Evolutionary conservation across 108 stramenopile species (phyloP).

Genomic region (Nitzschia inconspicua): DNA sequence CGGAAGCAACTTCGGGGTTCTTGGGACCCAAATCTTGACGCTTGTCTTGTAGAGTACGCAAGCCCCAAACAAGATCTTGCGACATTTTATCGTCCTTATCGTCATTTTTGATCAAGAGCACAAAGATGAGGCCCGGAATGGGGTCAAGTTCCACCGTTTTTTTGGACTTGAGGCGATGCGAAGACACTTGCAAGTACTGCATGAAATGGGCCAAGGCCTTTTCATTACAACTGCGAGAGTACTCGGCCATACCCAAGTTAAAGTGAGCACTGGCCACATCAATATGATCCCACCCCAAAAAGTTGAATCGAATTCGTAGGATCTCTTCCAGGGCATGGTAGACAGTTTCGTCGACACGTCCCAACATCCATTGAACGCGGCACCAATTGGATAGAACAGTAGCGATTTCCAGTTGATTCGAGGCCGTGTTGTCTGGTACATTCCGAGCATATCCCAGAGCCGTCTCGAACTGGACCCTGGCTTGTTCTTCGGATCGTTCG

Average conservation of each 20-base stretch:
- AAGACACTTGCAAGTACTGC: conserved; percentile 26
- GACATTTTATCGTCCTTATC: conserved; percentile 27
- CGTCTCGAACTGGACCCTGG: conserved; percentile 27
- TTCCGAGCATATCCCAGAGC: conserved; percentile 17
- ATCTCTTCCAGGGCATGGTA: conserved; percentile 29
- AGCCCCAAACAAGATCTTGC: conserved; percentile 32
- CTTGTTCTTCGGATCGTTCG: conserved; percentile 23
- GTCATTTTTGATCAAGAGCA: conserved; percentile 44
- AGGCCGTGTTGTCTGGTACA: background rate
- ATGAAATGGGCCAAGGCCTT: conserved; percentile 29
- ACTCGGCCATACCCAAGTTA: conserved; percentile 38
- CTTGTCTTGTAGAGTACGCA: conserved; percentile 39
- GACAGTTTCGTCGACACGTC: conserved; percentile 14
- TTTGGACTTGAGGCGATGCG: conserved; percentile 1
- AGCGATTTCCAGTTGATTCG: conserved; percentile 25
- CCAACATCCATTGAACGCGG: conserved; percentile 39
- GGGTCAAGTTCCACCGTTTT: conserved; percentile 20
- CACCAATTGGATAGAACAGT: conserved; percentile 43
- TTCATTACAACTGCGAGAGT: conserved; percentile 12
- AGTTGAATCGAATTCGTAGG: conserved; percentile 22
- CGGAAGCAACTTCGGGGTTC: conserved; percentile 32
- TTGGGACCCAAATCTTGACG: conserved; percentile 27
- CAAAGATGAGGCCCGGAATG: conserved; percentile 31
- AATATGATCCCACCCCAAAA: conserved; percentile 29
- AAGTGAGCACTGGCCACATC: conserved; percentile 41